Conservation (phyloP, 2,329 filamentous ascomycete species). For the Nemania bipapillata region DNA sequence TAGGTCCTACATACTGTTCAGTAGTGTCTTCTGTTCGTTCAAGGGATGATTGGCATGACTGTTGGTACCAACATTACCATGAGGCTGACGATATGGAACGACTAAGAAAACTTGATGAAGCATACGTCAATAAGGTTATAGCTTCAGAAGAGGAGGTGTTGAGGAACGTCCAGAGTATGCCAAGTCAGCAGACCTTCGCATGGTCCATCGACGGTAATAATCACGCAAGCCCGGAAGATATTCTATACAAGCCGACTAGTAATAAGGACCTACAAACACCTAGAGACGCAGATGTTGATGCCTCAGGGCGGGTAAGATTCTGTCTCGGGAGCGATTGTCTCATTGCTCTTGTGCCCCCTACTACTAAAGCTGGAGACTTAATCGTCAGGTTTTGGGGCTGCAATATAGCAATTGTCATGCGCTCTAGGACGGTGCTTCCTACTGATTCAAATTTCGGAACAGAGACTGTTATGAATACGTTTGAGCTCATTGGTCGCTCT, state of each 20-base stretch:
- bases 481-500: no score
- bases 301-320: not conserved
- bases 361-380: conserved; percentile 4
- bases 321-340: conserved; percentile 10
- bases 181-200: not conserved
- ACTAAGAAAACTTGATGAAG: not conserved
- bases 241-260: not conserved
- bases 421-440: no score
- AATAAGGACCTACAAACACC: not conserved
- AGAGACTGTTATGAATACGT: no score
- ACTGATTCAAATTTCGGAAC: no score
- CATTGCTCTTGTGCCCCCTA: not conserved
- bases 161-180: not conserved
- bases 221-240: no score
- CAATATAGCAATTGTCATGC: conserved; percentile 6
- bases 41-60: not conserved
- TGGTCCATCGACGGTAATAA: not conserved
- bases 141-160: not conserved
- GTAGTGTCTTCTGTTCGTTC: not conserved
- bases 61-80: not conserved
- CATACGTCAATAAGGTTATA: not conserved
- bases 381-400: not conserved
- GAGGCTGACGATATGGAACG: not conserved
- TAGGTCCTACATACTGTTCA: not conserved
- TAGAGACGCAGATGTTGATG: not conserved